Evolutionary conservation across 176 grass and related monocot species (phyloP).

Genomic region (Ampelocalamus luodianensis): DNA sequence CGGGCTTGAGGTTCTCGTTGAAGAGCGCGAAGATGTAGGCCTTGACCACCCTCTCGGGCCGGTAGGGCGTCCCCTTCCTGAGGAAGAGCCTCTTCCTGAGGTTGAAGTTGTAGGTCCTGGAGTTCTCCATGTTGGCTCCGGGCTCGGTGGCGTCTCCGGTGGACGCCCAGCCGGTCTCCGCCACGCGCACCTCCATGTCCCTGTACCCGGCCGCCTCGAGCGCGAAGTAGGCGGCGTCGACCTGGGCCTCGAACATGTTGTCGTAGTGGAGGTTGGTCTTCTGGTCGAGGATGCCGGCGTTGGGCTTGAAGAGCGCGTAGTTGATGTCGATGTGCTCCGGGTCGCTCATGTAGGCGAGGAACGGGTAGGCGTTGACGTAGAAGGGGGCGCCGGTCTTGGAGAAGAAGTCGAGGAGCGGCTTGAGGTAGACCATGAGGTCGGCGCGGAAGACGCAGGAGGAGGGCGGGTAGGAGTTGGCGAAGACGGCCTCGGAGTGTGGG

Average conservation of each 20-base stretch:
- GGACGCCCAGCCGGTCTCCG: conserved; percentile 91
- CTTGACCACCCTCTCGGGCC: conserved; percentile 57
- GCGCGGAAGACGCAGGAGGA: conserved; percentile 72
- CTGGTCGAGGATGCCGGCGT: conserved; percentile 67
- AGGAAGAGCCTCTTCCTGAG: conserved; percentile 71
- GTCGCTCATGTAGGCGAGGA: conserved; percentile 88
- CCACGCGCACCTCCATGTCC: conserved; percentile 74
- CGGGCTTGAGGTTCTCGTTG: conserved; percentile 80
- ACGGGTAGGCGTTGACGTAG: conserved; percentile 93
- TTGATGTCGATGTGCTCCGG: conserved; percentile 80
- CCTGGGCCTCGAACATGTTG: conserved; percentile 97
- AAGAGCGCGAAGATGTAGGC: conserved; percentile 93
- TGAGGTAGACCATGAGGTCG: conserved; percentile 64
- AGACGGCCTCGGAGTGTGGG: conserved; percentile 83
- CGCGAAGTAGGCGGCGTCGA: conserved; percentile 88
- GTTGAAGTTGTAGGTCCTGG: conserved; percentile 72
- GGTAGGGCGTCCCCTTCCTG: conserved; percentile 76
- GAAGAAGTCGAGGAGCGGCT: conserved; percentile 83
- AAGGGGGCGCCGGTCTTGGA: conserved; percentile 68
- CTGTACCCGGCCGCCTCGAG: conserved; percentile 70
- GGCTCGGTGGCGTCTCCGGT: conserved; percentile 65
- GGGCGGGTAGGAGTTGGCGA: conserved; percentile 85
- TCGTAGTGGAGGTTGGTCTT: conserved; percentile 82
- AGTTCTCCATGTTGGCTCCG: conserved; percentile 60
- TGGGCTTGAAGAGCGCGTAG: conserved; percentile 84